Conservation (phyloP, 176 grass and related monocot species). For the Eleusine indica region DNA sequence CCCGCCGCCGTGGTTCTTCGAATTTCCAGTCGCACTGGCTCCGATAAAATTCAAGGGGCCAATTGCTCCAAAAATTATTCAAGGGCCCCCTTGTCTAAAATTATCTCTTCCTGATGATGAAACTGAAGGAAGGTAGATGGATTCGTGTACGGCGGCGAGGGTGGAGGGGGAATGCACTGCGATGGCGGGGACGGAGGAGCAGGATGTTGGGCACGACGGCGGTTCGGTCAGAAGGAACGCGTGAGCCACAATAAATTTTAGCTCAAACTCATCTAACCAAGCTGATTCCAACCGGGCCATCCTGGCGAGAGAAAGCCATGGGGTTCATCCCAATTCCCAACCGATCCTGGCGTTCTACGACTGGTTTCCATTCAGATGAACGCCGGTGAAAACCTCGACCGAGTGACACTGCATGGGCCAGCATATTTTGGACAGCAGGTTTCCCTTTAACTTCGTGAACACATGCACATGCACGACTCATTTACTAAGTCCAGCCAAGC, state of each 20-base stretch:
- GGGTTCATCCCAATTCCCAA: too few relatives aligned
- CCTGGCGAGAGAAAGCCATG: neutral
- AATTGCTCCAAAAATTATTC: too few relatives aligned
- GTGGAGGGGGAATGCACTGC: too few relatives aligned
- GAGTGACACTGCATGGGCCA: neutral
- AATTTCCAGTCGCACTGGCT: slow-evolving; percentile 26
- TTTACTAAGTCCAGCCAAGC: slow-evolving; percentile 3
- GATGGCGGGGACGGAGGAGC: neutral
- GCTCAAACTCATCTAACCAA: neutral
- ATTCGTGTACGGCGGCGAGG: neutral
- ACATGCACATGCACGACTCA: neutral
- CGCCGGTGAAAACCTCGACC: neutral
- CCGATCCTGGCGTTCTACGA: neutral
- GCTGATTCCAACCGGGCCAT: neutral
- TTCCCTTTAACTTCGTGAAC: neutral
- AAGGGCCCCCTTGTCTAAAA: too few relatives aligned
- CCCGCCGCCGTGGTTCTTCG: neutral
- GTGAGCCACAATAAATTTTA: slow-evolving; percentile 33
- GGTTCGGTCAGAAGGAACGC: slow-evolving; percentile 26
- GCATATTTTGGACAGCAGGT: neutral
- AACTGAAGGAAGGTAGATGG: too few relatives aligned
- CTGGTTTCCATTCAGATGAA: neutral
- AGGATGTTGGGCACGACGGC: neutral
- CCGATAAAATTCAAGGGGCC: neutral
- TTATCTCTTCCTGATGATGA: neutral